Percentiles rank a stretch among this genome's conserved stretches.
phyloP scores from a whole-genome alignment of 805 yeast genomes.

The Danielozyma ontarioensis region DNA sequence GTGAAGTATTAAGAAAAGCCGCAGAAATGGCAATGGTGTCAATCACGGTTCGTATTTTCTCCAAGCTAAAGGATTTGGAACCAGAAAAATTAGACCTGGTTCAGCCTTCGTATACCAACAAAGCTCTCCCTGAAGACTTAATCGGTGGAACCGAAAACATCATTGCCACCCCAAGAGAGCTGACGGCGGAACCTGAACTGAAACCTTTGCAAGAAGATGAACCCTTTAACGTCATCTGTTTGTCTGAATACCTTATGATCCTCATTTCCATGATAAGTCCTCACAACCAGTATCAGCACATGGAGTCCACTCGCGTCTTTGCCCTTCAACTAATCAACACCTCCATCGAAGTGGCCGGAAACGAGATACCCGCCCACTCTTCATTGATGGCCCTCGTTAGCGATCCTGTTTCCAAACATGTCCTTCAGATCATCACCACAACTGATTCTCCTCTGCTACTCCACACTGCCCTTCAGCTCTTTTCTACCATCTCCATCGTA shows the following conservation, averaged over 20 bases:
- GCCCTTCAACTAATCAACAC: constrained; percentile 72
- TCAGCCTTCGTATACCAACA: constrained; percentile 38
- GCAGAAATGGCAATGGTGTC: constrained; percentile 79
- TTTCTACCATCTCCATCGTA: constrained; percentile 65
- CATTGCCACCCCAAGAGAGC: constrained; percentile 14
- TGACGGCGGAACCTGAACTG: constrained; percentile 1
- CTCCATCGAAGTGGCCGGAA: constrained; percentile 79
- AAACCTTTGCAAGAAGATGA: constrained; percentile 19
- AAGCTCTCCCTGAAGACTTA: constrained; percentile 53
- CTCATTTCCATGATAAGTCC: constrained; percentile 79
- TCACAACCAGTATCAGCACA: constrained; percentile 74
- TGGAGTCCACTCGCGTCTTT: constrained; percentile 80
- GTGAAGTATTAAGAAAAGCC: constrained; percentile 81
- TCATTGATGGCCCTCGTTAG: constrained; percentile 63
- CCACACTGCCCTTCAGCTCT: constrained; percentile 69
- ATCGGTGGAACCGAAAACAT: constrained; percentile 43
- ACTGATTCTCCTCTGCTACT: constrained; percentile 68
- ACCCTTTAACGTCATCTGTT: constrained; percentile 69
- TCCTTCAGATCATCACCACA: constrained; percentile 72
- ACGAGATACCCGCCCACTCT: constrained; percentile 52
- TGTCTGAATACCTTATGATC: constrained; percentile 71
- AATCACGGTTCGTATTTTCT: constrained; percentile 65
- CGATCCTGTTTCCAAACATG: constrained; percentile 80
- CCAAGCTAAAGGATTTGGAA: constrained; percentile 51
- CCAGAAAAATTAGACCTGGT: constrained; percentile 29